A percentile compares a stretch with the other conserved stretches of the same genome.
phyloP scores from a whole-genome alignment of 345 rosid genomes.

The Turritis glabra region DNA sequence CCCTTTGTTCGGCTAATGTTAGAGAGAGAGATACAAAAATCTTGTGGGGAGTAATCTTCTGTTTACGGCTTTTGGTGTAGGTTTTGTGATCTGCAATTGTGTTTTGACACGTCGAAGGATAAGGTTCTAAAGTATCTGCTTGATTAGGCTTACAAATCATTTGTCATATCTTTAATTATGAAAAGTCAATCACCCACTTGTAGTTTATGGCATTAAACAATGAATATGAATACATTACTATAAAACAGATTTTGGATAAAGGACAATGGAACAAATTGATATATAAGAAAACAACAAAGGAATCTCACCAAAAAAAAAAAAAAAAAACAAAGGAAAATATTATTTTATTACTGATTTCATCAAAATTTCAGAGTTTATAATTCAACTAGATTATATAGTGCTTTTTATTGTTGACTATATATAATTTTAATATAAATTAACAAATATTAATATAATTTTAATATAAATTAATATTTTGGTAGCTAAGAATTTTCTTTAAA shows the following conservation, averaged over 20 bases:
- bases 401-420: not conserved
- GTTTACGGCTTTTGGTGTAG: not conserved
- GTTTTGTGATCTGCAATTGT: not conserved
- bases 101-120: slow-evolving; percentile 9
- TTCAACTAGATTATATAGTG: not conserved
- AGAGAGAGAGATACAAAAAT: slow-evolving; percentile 10
- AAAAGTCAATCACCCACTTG: slow-evolving; percentile 30
- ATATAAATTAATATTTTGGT: not conserved
- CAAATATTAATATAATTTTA: no score
- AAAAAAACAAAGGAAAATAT: not conserved
- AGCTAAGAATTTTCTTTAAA: not conserved
- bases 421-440: not conserved
- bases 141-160: not conserved
- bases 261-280: not conserved
- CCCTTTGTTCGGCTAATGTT: slow-evolving; percentile 32
- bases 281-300: not conserved
- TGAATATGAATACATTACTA: not conserved
- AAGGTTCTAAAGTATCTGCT: slow-evolving; percentile 22
- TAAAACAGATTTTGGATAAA: not conserved
- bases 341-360: not conserved
- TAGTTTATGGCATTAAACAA: not conserved
- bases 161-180: not conserved
- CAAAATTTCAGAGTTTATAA: not conserved
- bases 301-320: no score
- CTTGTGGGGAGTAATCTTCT: not conserved